Percentiles rank a stretch among this genome's conserved stretches.
Evolutionary conservation across 805 yeast species (phyloP).

Genomic region (Suhomyces kilbournensis): DNA sequence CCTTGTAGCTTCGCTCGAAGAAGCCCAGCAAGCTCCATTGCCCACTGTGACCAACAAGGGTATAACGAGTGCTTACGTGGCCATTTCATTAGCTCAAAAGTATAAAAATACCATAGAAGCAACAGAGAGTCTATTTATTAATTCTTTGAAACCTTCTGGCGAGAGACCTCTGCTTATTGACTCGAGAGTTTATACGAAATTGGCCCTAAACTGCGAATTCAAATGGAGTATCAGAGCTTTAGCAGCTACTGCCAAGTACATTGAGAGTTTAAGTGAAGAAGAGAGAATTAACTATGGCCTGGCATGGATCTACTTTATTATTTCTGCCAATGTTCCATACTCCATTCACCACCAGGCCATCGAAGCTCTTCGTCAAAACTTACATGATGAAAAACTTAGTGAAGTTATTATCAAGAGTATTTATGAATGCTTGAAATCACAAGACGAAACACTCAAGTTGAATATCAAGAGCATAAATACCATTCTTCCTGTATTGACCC

Average conservation of each 20-base stretch:
- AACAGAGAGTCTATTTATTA: constrained; percentile 19
- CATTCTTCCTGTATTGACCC: constrained; percentile 24
- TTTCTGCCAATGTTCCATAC: constrained; percentile 39
- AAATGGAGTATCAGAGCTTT: constrained; percentile 54
- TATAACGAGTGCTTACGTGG: constrained; percentile 54
- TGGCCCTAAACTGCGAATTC: constrained; percentile 43
- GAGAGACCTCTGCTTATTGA: constrained; percentile 47
- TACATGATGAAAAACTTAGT: constrained; percentile 24
- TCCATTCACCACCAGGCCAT: constrained; percentile 34
- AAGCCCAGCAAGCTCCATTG: constrained; percentile 50
- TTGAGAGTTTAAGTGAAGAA: constrained; percentile 12
- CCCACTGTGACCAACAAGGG: constrained; percentile 51
- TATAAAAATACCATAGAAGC: constrained; percentile 4
- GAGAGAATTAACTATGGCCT: constrained; percentile 34
- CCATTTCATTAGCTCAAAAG: constrained; percentile 25
- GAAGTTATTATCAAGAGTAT: constrained; percentile 44
- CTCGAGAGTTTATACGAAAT: constrained; percentile 49
- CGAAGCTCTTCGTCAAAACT: neutral
- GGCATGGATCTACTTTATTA: constrained; percentile 47
- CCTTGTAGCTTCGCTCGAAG: constrained; percentile 32
- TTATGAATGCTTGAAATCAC: constrained; percentile 19
- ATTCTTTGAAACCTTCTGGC: constrained; percentile 32
- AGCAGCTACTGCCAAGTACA: constrained; percentile 21
- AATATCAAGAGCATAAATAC: constrained; percentile 21
- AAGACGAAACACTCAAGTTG: constrained; percentile 9